Base-by-base conservation (phyloP, 352 stramenopile genomes). In the Phytophthora nicotianae region DNA sequence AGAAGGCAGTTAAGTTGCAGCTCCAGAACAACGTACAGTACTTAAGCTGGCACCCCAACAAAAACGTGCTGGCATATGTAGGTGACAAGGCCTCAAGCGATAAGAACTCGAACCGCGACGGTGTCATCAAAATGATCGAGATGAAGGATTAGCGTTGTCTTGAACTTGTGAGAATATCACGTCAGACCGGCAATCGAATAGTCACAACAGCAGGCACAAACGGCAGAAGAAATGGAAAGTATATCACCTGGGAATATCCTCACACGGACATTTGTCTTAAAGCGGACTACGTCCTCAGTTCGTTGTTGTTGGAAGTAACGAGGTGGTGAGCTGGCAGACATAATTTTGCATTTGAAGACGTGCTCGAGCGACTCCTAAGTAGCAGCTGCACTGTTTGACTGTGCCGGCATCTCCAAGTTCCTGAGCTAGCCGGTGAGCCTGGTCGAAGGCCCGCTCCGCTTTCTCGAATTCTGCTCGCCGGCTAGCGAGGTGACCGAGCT, bases 111-210 rank as follows among this genome's bases (percentile, higher is more conserved):
- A 90, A 91, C 47, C 81, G 86, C 26, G 83, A 91, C 42, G 86
- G 86, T 27, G 83, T 92, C 27, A 93, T 95, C 67, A 95, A 95
- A 72, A 77, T 86, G 65, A 81, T 93, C 24, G 77, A 91, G 69
- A 64, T 95, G 50, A 89, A 83, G 49, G 76, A 80, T 24, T 73
- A 77, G 56, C 17, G 23, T 48, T 33, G 27, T 29, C 29, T 43
- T 61, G 38, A 10, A n/a, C n/a, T n/a, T n/a, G n/a, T n/a, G n/a
- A n/a, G n/a, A n/a, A n/a, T n/a, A n/a, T n/a, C n/a, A n/a, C n/a
- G n/a, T n/a, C n/a, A n/a, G n/a, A n/a, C 24, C 24, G 7, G 24
- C 24, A 29, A 29, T 38, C 26, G 32, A 56, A 37, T 37, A 57
- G 27, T 38, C n/a, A 13, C 51, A 50, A 17, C 46, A 58, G 21